Conservation (phyloP, 176 grass and related monocot genomes). For the Ampelocalamus luodianensis region DNA sequence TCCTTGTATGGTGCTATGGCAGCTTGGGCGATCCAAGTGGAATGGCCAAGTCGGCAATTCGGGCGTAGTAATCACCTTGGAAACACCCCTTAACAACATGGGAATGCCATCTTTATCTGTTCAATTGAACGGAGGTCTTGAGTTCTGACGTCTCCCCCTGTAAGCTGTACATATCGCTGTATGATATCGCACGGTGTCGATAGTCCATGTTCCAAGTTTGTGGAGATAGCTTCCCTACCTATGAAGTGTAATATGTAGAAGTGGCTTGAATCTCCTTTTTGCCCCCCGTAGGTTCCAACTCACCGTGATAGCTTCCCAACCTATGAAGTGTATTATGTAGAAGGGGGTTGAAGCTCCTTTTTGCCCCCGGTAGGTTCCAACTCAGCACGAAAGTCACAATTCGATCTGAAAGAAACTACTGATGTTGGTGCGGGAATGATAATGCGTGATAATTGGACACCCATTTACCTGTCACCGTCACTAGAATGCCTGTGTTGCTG, state of each 20-base stretch:
- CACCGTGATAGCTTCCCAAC: conserved; percentile 30
- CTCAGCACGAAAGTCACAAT: neutral
- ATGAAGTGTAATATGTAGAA: neutral
- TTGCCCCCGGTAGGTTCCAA: neutral
- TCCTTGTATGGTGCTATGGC: conserved; percentile 6
- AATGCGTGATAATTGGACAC: neutral
- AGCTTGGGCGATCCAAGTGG: conserved; percentile 96
- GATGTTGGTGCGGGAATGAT: neutral
- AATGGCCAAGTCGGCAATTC: conserved; percentile 80
- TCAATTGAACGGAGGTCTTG: conserved; percentile 83
- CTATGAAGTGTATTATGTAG: neutral
- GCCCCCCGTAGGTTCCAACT: too few relatives aligned
- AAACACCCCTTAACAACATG: conserved; percentile 74
- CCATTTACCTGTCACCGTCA: neutral
- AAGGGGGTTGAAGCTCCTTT: neutral
- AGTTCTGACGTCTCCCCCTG: conserved; percentile 54
- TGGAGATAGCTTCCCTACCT: conserved; percentile 31
- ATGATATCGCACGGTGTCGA: conserved; percentile 47
- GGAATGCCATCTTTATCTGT: conserved; percentile 71
- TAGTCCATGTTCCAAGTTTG: neutral
- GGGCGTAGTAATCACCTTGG: conserved; percentile 77
- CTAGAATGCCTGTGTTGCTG: neutral
- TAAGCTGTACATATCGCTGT: conserved; percentile 50
- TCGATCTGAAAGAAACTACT: neutral
- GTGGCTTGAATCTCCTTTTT: too few relatives aligned